Conservation (phyloP, 352 stramenopile genomes). For the Blastocystis sp. region DNA sequence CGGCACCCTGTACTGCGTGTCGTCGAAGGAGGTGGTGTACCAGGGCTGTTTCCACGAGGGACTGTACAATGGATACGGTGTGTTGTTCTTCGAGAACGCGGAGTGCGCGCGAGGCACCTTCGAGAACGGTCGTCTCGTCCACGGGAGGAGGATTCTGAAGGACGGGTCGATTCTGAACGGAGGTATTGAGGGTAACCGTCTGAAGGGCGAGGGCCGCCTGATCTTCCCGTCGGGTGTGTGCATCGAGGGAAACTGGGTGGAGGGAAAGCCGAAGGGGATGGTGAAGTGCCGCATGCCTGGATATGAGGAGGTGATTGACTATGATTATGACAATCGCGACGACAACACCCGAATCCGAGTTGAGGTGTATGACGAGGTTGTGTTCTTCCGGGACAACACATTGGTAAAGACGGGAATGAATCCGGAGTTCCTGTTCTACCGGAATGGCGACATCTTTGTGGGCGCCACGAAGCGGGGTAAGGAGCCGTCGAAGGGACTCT, state of each 20-base stretch:
- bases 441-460: constrained; percentile 60
- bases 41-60: constrained; percentile 4
- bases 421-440: constrained; percentile 20
- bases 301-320: neutral
- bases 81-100: neutral
- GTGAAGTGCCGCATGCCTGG: constrained; percentile 13
- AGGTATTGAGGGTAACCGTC: neutral
- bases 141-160: neutral
- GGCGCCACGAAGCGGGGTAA: neutral
- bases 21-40: constrained; percentile 36
- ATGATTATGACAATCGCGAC: constrained; percentile 8
- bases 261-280: constrained; percentile 1
- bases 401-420: neutral
- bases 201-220: neutral
- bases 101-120: neutral
- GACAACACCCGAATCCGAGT: neutral
- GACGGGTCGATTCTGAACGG: neutral
- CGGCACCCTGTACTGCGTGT: neutral
- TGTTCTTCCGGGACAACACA: neutral
- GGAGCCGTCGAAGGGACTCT: constrained; percentile 4
- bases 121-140: neutral
- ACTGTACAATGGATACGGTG: constrained; percentile 1
- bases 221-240: constrained; percentile 1
- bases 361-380: neutral
- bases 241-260: constrained; percentile 1